Evolutionary conservation across 305 asterid species (phyloP).

Genomic region (Andrographis paniculata): DNA sequence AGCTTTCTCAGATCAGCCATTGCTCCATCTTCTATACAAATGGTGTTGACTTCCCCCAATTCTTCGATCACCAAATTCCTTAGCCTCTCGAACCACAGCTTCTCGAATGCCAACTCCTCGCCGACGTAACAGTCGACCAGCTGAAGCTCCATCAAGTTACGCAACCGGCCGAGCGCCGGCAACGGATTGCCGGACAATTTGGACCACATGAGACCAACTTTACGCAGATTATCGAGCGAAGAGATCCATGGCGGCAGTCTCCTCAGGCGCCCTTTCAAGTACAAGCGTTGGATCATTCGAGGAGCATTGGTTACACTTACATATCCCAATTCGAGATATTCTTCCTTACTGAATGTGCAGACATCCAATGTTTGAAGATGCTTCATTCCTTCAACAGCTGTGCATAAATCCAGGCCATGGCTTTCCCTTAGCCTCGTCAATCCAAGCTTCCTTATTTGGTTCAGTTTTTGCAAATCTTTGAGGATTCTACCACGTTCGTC

Average conservation of each 20-base stretch:
- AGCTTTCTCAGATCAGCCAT: slow-evolving; percentile 24
- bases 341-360: slow-evolving; percentile 19
- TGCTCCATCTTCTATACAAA: slow-evolving; percentile 23
- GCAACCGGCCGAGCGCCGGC: slow-evolving; percentile 19
- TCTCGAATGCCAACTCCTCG: slow-evolving; percentile 16
- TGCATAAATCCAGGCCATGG: slow-evolving; percentile 20
- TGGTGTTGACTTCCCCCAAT: slow-evolving; percentile 9
- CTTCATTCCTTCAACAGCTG: slow-evolving; percentile 19
- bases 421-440: slow-evolving; percentile 17
- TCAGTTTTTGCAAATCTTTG: slow-evolving; percentile 18
- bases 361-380: slow-evolving; percentile 20
- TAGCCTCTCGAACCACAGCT: slow-evolving; percentile 22
- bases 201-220: slow-evolving; percentile 25
- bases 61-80: slow-evolving; percentile 22
- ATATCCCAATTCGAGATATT: slow-evolving; percentile 20
- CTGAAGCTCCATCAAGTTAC: slow-evolving; percentile 25
- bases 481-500: slow-evolving; percentile 17
- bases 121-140: slow-evolving; percentile 24
- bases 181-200: slow-evolving; percentile 19
- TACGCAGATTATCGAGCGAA: slow-evolving; percentile 15
- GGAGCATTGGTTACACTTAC: slow-evolving; percentile 14
- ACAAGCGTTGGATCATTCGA: slow-evolving; percentile 20
- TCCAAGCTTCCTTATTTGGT: slow-evolving; percentile 27
- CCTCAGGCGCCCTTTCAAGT: slow-evolving; percentile 27
- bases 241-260: slow-evolving; percentile 27